Conservation (phyloP, 2,329 filamentous ascomycete species). For the Ascochyta koolunga region DNA sequence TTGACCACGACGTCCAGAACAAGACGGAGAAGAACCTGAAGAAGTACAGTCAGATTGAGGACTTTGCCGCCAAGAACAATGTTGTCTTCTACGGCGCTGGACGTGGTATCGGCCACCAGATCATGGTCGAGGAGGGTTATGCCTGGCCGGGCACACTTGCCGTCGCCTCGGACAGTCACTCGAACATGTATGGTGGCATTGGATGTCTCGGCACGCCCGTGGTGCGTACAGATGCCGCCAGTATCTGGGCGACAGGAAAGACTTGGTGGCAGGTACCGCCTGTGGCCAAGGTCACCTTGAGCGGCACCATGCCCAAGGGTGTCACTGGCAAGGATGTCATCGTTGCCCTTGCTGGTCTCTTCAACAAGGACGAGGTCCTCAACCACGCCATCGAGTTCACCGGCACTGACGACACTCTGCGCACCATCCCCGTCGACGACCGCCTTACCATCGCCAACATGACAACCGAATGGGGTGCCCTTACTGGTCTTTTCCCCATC, state of each 20-base stretch:
- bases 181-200: conserved; percentile 83
- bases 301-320: conserved; percentile 74
- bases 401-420: conserved; percentile 77
- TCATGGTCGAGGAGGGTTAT: conserved; percentile 85
- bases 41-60: conserved; percentile 82
- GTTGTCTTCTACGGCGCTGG: conserved; percentile 79
- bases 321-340: conserved; percentile 96
- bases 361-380: conserved; percentile 85
- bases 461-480: conserved; percentile 80
- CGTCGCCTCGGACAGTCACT: conserved; percentile 80
- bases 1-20: conserved; percentile 92
- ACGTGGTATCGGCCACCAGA: conserved; percentile 85
- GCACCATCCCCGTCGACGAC: conserved; percentile 73
- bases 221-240: conserved; percentile 85
- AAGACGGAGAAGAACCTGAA: conserved; percentile 76
- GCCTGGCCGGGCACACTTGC: conserved; percentile 84
- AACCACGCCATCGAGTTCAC: conserved; percentile 92
- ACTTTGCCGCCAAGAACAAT: conserved; percentile 79
- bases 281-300: conserved; percentile 79
- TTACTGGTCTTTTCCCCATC: conserved; percentile 79
- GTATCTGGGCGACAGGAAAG: conserved; percentile 79
- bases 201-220: conserved; percentile 79
- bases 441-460: conserved; percentile 80
- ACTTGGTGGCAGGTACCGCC: conserved; percentile 93
- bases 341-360: conserved; percentile 82